Evolutionary conservation across 1,139 yeast species (phyloP).

Genomic region (Blastobotrys raffinosifermentans): DNA sequence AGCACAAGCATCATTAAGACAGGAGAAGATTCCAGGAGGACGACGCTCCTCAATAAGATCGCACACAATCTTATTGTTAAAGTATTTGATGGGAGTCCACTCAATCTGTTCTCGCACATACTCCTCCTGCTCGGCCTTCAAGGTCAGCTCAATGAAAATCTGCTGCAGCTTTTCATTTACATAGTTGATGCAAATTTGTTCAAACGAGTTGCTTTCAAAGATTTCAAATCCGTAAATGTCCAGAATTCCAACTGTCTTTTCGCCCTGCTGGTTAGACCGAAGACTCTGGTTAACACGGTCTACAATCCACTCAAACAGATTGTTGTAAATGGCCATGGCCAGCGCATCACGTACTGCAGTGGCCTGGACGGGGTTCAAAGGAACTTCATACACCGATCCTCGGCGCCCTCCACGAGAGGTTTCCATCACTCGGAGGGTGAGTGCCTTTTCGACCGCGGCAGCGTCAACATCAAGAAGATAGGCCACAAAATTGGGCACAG

Average conservation of each 20-base stretch:
- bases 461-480: slow-evolving; percentile 80
- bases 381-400: slow-evolving; percentile 93
- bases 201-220: slow-evolving; percentile 93
- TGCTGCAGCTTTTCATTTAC: slow-evolving; percentile 97
- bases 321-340: slow-evolving; percentile 90
- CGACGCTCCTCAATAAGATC: slow-evolving; percentile 90
- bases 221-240: slow-evolving; percentile 99
- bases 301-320: slow-evolving; percentile 97
- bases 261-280: slow-evolving; percentile 42
- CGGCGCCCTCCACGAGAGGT: slow-evolving; percentile 74
- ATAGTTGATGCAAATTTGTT: slow-evolving; percentile 93
- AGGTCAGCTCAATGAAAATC: slow-evolving; percentile 88
- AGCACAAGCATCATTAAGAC: slow-evolving; percentile 93
- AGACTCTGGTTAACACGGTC: slow-evolving; percentile 79
- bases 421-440: slow-evolving; percentile 79
- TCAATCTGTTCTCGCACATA: slow-evolving; percentile 90
- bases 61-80: slow-evolving; percentile 94
- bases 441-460: slow-evolving; percentile 56
- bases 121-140: slow-evolving; percentile 96
- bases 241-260: slow-evolving; percentile 83
- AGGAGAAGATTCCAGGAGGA: slow-evolving; percentile 97
- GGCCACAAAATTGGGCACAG: slow-evolving; percentile 91
- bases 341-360: slow-evolving; percentile 91
- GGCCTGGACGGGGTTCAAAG: slow-evolving; percentile 87
- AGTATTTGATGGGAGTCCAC: slow-evolving; percentile 97